Evolutionary conservation across 2,329 filamentous ascomycete genomes (phyloP), one percentile per base, ranked within the genome.

Genomic region (Fusarium denticulatum): DNA sequence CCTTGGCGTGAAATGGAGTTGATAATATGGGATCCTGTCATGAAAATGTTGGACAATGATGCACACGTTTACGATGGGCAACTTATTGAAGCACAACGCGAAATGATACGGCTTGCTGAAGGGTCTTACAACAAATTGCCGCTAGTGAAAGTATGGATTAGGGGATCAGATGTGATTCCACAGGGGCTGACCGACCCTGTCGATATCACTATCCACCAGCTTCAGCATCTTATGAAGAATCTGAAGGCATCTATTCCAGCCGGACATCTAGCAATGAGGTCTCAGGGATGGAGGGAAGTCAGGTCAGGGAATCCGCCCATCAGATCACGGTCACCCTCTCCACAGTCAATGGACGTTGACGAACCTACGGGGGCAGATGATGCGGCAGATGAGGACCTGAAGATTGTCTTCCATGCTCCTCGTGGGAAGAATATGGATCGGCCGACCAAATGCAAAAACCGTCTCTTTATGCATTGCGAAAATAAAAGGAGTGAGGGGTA

Each of bases 11-110:
- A 60, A 5, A 82, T 83, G 6, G 88, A 90, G 72, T 73, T 91
- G 18, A 80, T 90, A 11, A 87, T 91, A 43, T 90, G 88, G 88
- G 89, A 90, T 69, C 64, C 81, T 4, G 72, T 78, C 3, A 80
- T 81, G 13, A 72, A 67, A 4, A 80, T 76, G 32, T 77, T 80
- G 12, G 66, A 72, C 1, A 57, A 64, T 1, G 64, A 69, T 20
- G 47, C 71, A 9, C 9, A 58, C 5, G 46, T 81, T 2, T 76
- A 73, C 4, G 78, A 83, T 58, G 71, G 73, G 3, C 81, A 85
- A 20, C 80, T 90, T 7, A 80, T 82, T 6, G 77, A 81, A 26
- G 85, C 85, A 57, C 89, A 91, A 69, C 82, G 80, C 14, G 78
- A 81, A 24, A 72, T 88, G 11, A 79, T 90, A 43, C 71, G 81